A percentile compares a stretch with the other conserved stretches of the same genome.
Evolutionary conservation across 208 protist species (phyloP).

Genomic region (Leishmania arabica): DNA sequence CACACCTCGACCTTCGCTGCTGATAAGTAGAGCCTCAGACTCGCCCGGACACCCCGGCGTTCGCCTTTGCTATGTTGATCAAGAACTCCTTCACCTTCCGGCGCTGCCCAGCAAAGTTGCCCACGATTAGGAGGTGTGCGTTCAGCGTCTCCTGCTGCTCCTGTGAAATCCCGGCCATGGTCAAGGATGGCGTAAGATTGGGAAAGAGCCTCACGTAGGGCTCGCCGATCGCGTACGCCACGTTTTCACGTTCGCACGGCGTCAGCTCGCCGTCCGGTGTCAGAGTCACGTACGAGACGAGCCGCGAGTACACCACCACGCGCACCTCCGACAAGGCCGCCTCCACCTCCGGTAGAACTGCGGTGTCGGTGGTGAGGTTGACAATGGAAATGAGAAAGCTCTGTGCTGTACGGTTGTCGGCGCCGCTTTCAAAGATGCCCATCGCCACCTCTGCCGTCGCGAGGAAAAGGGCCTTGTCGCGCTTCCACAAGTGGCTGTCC

Average conservation of each 20-base stretch:
- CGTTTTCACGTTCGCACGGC: slow-evolving; percentile 31
- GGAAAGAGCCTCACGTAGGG: slow-evolving; percentile 54
- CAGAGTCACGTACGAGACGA: slow-evolving; percentile 45
- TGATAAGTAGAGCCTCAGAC: not conserved
- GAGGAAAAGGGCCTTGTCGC: slow-evolving; percentile 31
- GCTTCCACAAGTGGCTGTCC: slow-evolving; percentile 42
- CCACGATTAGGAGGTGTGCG: slow-evolving; percentile 48
- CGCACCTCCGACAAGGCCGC: slow-evolving; percentile 37
- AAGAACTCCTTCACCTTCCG: slow-evolving; percentile 70
- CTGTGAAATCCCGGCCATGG: slow-evolving; percentile 28
- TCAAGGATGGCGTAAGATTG: slow-evolving; percentile 35
- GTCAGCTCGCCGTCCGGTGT: slow-evolving; percentile 32
- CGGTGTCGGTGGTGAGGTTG: slow-evolving; percentile 26
- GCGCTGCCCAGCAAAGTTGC: slow-evolving; percentile 38
- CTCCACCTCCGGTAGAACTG: slow-evolving; percentile 16
- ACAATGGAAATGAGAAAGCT: slow-evolving; percentile 45
- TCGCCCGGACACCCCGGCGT: not conserved
- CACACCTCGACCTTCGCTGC: not conserved
- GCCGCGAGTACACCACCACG: slow-evolving; percentile 37
- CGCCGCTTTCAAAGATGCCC: slow-evolving; percentile 43
- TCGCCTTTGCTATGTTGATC: slow-evolving; percentile 15
- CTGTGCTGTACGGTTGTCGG: slow-evolving; percentile 36
- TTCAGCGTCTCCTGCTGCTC: slow-evolving; percentile 55
- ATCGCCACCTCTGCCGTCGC: slow-evolving; percentile 41
- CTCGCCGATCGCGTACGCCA: slow-evolving; percentile 44